Conservation (phyloP, 495 filamentous ascomycete species). For the Daldinia grandis region DNA sequence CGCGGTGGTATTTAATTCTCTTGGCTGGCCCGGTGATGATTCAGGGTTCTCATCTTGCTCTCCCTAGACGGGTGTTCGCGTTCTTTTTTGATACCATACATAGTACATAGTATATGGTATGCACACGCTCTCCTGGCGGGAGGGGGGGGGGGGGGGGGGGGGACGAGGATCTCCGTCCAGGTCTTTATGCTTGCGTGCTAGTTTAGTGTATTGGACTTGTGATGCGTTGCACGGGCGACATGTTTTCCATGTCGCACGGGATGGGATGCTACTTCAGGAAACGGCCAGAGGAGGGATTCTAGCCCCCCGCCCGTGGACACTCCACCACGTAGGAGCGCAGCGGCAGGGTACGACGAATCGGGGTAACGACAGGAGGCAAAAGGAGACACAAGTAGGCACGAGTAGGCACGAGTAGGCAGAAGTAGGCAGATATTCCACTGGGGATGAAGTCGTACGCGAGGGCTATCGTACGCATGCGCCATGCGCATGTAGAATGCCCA, state of each 20-base stretch:
- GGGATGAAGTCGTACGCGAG: conserved; percentile 20
- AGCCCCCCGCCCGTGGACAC: conserved; percentile 15
- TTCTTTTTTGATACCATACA: conserved; percentile 13
- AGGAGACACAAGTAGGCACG: no score
- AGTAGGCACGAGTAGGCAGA: background rate
- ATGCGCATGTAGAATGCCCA: conserved; percentile 13
- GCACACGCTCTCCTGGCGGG: background rate
- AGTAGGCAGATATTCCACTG: conserved; percentile 1
- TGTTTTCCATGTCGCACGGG: conserved; percentile 37
- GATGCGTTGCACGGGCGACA: conserved; percentile 39
- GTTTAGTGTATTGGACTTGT: conserved; percentile 34
- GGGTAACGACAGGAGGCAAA: conserved; percentile 23
- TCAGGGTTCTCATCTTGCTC: conserved; percentile 2
- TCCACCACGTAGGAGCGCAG: conserved; percentile 29
- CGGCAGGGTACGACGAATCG: conserved; percentile 30
- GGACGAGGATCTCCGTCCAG: conserved; percentile 14
- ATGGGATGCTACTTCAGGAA: conserved; percentile 40
- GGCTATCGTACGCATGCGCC: conserved; percentile 12
- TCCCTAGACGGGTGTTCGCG: background rate
- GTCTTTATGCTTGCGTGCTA: conserved; percentile 35
- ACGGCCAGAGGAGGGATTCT: conserved; percentile 30
- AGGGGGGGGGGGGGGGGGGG: no score
- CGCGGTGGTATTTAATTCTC: conserved; percentile 40
- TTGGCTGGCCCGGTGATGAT: conserved; percentile 31
- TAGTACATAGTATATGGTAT: conserved; percentile 5